These are phyloP conservation scores for Pueraria montana DNA, from an alignment of 306 rosid genomes.

Conservation along the genomic window DNA sequence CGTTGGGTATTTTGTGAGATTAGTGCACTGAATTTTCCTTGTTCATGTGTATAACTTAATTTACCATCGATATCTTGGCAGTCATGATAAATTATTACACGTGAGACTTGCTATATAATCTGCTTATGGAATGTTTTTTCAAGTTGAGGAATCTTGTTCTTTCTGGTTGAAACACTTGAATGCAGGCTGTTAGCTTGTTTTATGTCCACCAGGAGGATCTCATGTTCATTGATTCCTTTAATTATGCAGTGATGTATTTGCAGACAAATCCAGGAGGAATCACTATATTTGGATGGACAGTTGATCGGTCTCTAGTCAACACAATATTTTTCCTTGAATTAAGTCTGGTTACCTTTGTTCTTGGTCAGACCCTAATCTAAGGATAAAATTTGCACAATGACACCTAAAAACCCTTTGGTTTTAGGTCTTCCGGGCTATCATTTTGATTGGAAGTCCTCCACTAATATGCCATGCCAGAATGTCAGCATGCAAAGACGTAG, in stretches of 20 bases:
- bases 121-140: neutral
- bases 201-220: conserved; percentile 21
- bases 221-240: conserved; percentile 22
- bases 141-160: conserved; percentile 13
- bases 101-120: neutral
- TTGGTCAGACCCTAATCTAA: conserved; percentile 68
- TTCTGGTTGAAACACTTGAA: conserved; percentile 24
- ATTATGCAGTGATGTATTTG: conserved; percentile 78
- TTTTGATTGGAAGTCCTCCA: neutral
- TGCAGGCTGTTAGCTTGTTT: neutral
- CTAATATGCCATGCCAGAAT: neutral
- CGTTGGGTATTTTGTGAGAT: neutral
- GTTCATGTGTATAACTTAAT: conserved; percentile 6
- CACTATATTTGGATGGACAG: conserved; percentile 88
- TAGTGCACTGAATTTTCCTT: conserved; percentile 27
- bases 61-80: neutral
- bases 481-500: conserved; percentile 28
- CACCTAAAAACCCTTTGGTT: neutral
- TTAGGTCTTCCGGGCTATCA: conserved; percentile 26
- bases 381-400: neutral
- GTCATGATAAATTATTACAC: neutral
- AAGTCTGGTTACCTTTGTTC: conserved; percentile 74
- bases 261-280: conserved; percentile 87
- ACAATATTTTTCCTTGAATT: conserved; percentile 82
- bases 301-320: conserved; percentile 79